A percentile compares a stretch with the other conserved stretches of the same genome.
phyloP scores from a whole-genome alignment of 2,329 filamentous ascomycete genomes.

The Aspergillus texensis region DNA sequence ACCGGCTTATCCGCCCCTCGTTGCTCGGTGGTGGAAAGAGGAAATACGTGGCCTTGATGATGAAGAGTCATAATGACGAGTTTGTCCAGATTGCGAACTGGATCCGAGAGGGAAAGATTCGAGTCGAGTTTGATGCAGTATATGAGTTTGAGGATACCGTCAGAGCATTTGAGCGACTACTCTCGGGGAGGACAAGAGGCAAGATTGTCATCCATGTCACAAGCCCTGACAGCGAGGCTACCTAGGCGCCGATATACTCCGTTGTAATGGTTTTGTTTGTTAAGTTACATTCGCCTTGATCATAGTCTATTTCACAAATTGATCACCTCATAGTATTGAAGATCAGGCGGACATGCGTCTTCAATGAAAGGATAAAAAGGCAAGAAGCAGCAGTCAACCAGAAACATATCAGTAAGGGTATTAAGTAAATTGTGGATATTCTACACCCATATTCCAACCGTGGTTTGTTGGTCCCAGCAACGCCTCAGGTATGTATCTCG shows the following conservation, averaged over 20 bases:
- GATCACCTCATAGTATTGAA: neutral
- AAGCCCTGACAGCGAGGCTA: neutral
- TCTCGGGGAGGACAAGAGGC: slow-evolving; percentile 57
- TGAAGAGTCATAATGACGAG: slow-evolving; percentile 46
- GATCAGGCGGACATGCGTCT: neutral
- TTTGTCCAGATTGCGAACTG: slow-evolving; percentile 56
- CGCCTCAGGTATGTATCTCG: neutral
- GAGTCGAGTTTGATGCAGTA: slow-evolving; percentile 57
- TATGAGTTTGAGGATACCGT: slow-evolving; percentile 60
- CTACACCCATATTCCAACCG: too few species aligned
- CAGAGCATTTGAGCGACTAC: slow-evolving; percentile 62
- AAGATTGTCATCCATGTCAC: slow-evolving; percentile 58
- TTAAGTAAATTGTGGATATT: too few species aligned
- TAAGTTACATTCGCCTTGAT: neutral
- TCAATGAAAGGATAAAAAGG: neutral
- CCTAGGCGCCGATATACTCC: neutral
- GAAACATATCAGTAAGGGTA: neutral
- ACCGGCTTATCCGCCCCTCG: slow-evolving; percentile 47
- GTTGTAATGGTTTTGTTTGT: neutral
- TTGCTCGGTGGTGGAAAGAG: slow-evolving; percentile 55
- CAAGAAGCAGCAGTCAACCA: neutral
- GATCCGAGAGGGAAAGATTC: slow-evolving; percentile 51
- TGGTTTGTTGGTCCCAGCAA: too few species aligned
- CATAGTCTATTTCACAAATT: neutral
- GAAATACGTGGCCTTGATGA: slow-evolving; percentile 36